Evolutionary conservation across 805 yeast genomes (phyloP).

Genomic region (Candida xyloterini): DNA sequence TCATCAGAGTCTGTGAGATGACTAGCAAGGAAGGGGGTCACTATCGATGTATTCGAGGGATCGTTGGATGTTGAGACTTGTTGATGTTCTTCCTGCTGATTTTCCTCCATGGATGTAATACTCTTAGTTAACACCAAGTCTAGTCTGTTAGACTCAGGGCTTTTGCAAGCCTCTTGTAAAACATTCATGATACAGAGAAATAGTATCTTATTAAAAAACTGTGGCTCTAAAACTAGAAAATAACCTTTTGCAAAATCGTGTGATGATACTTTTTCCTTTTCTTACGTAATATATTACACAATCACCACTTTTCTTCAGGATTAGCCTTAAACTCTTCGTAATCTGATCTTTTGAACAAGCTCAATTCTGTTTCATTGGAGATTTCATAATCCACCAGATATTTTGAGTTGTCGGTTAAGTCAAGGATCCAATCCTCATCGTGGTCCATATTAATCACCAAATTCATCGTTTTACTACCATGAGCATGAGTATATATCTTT

Average conservation of each 20-base stretch:
- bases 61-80: conserved; percentile 7
- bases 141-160: conserved; percentile 19
- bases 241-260: not conserved
- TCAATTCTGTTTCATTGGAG: conserved; percentile 89
- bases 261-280: too few relatives aligned
- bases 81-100: not conserved
- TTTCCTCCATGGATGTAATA: conserved; percentile 5
- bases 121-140: conserved; percentile 20
- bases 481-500: conserved; percentile 92
- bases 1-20: conserved; percentile 38
- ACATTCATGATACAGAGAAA: conserved; percentile 15
- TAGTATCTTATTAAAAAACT: conserved; percentile 5
- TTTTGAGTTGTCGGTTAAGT: conserved; percentile 35
- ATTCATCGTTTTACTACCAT: conserved; percentile 90
- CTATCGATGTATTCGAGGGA: conserved; percentile 21
- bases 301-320: conserved; percentile 89
- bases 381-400: conserved; percentile 51
- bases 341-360: conserved; percentile 67
- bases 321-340: conserved; percentile 69
- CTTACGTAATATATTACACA: too few relatives aligned
- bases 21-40: conserved; percentile 35
- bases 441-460: conserved; percentile 87
- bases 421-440: conserved; percentile 71
- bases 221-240: conserved; percentile 3
- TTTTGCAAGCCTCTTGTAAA: conserved; percentile 20